Base-by-base conservation (phyloP, 2,329 filamentous ascomycete species). In the Cladosporium sp. region DNA sequence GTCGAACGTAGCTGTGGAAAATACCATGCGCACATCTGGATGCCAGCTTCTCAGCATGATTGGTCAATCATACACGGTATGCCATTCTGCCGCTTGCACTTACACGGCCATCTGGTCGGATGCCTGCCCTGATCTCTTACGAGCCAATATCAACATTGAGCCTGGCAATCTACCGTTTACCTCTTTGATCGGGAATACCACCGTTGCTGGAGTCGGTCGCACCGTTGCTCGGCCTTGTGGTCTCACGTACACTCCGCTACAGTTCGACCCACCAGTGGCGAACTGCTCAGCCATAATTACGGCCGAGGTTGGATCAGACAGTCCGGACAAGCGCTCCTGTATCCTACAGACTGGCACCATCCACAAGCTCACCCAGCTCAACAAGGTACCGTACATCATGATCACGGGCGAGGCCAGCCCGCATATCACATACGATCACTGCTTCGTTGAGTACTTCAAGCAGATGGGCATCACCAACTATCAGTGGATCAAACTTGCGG, bases 371-470 rank as follows among this genome's bases (percentile, higher is more conserved):
- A 72, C 75, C 7, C 83, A 86, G 30, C 73, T 89, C 14, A 70
- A 73, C 3, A 77, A 77, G 18, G 77, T 86, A 5, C 82, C 80
- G 0, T 80, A 84, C 8, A 73, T 84, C 1, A 67, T 88, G 18
- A 70, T 86, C 32, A 87, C 85, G 0, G 77, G 78, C 0, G 82
- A 87, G 65, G 82, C 86, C 2, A 84, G 83, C 59, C 81, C 79
- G n/a, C 86, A 88, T 73, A 75, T 77, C 2, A 73, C 76, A 13
- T 88, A 83, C 66, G 86, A 89, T 69, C 82, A 84, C 73, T 85
- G 84, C 43, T 86, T 82, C 0, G 80, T 83, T 1, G 67, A 74
- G 16, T 88, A 83, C 70, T 71, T 88, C 70, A 70, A 74, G 61
- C 85, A 88, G 70, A 83, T 82, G 2, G 85, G 85, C 0, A 78